Evolutionary conservation across 2,329 filamentous ascomycete genomes (phyloP).

Genomic region (Diaporthe sp.): DNA sequence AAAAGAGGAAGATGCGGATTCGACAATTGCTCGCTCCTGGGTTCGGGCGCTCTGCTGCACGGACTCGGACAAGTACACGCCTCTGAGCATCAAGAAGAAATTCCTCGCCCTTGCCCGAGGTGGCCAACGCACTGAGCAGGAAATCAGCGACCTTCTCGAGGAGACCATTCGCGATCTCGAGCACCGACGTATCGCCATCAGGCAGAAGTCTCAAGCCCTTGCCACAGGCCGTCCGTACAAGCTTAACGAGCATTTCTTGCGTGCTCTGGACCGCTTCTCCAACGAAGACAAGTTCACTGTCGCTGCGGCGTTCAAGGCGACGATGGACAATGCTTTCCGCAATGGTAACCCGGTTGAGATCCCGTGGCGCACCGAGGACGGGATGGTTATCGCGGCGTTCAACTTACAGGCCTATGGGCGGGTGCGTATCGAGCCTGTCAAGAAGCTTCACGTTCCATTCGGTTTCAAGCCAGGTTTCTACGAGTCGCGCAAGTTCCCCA

Average conservation of each 20-base stretch:
- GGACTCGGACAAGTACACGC: constrained; percentile 58
- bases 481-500: constrained; percentile 75
- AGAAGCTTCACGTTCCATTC: constrained; percentile 72
- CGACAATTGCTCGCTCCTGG: constrained; percentile 64
- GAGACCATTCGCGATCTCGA: constrained; percentile 60
- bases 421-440: constrained; percentile 62
- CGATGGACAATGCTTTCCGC: constrained; percentile 67
- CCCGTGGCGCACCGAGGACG: constrained; percentile 70
- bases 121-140: constrained; percentile 43
- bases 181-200: constrained; percentile 64
- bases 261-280: constrained; percentile 66
- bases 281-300: constrained; percentile 65
- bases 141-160: constrained; percentile 57
- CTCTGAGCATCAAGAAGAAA: constrained; percentile 58
- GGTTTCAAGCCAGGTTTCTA: constrained; percentile 79
- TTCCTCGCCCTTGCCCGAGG: constrained; percentile 59
- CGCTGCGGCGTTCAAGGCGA: constrained; percentile 68
- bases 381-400: constrained; percentile 72
- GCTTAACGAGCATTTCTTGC: constrained; percentile 68
- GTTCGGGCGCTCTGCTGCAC: constrained; percentile 69
- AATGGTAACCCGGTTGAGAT: constrained; percentile 55
- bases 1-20: constrained; percentile 35
- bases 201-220: constrained; percentile 68
- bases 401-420: constrained; percentile 72
- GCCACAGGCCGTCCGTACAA: constrained; percentile 70